A percentile compares a stretch with the other conserved stretches of the same genome.
Evolutionary conservation across 768 basidiomycete genomes (phyloP).

Genomic region (Trametes punicea): DNA sequence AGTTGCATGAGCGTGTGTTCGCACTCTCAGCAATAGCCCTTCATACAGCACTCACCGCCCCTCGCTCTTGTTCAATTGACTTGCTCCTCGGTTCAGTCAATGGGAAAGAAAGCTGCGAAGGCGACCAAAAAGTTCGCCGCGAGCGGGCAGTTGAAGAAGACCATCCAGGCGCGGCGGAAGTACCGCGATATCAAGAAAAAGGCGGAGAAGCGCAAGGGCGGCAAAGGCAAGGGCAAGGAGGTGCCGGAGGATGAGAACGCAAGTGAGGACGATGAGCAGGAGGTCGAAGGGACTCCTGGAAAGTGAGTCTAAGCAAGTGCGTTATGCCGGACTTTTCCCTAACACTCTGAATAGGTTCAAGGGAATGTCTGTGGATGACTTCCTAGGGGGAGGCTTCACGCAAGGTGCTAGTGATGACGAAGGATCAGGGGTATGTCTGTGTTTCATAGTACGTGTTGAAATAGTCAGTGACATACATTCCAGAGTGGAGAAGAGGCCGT

Average conservation of each 20-base stretch:
- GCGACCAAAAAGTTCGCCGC: constrained; percentile 85
- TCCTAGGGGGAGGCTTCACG: constrained; percentile 73
- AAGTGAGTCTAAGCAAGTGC: constrained; percentile 20
- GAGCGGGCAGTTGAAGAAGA: constrained; percentile 84
- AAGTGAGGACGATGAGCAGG: constrained; percentile 25
- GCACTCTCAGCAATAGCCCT: background rate
- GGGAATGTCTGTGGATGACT: constrained; percentile 73
- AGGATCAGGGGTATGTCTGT: constrained; percentile 29
- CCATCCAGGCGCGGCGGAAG: constrained; percentile 80
- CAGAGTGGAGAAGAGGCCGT: constrained; percentile 26
- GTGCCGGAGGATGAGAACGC: constrained; percentile 26
- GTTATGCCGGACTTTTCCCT: background rate
- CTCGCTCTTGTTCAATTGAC: background rate
- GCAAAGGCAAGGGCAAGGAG: constrained; percentile 27
- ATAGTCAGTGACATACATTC: background rate
- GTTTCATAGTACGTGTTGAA: constrained; percentile 1
- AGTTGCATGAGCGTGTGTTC: background rate
- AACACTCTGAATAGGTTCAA: constrained; percentile 33
- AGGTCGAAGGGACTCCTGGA: constrained; percentile 24
- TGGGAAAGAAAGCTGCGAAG: constrained; percentile 68
- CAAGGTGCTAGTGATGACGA: constrained; percentile 50
- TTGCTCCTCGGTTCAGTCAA: background rate
- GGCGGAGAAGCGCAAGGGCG: constrained; percentile 52
- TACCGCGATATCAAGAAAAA: constrained; percentile 74
- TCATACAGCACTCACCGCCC: no score